Evolutionary conservation across 805 yeast genomes (phyloP).

Genomic region (Candida vaughaniae): DNA sequence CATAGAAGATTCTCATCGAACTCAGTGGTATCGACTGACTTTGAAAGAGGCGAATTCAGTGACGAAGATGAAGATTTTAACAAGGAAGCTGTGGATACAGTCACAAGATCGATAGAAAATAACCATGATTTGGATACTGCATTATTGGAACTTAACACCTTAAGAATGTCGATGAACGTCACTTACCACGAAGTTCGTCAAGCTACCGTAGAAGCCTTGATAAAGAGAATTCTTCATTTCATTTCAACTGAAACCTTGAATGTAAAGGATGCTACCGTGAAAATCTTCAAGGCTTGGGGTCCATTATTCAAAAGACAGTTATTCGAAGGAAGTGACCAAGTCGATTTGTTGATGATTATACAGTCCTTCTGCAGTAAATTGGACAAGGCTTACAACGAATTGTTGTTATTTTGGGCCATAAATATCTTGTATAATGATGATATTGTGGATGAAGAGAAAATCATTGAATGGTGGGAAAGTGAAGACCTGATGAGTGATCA

Average conservation of each 20-base stretch:
- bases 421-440: constrained; percentile 77
- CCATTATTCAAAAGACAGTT: constrained; percentile 80
- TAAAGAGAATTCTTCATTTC: constrained; percentile 68
- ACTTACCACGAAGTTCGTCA: constrained; percentile 87
- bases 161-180: constrained; percentile 97
- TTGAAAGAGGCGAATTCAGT: constrained; percentile 32
- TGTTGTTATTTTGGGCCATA: constrained; percentile 49
- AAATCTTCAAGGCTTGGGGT: constrained; percentile 81
- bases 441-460: constrained; percentile 76
- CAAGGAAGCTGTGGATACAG: constrained; percentile 90
- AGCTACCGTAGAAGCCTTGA: constrained; percentile 74
- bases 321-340: constrained; percentile 74
- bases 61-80: constrained; percentile 64
- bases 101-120: constrained; percentile 86
- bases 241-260: constrained; percentile 75
- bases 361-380: constrained; percentile 43
- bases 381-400: constrained; percentile 44
- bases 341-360: constrained; percentile 59
- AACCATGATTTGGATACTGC: constrained; percentile 95
- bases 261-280: constrained; percentile 71
- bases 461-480: constrained; percentile 79
- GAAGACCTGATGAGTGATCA: constrained; percentile 33
- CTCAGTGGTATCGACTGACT: constrained; percentile 47
- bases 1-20: constrained; percentile 36
- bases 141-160: constrained; percentile 83